Evolutionary conservation across 176 grass and related monocot genomes (phyloP), one percentile per base, ranked within the genome.

Genomic region (Eragrostis curvula): DNA sequence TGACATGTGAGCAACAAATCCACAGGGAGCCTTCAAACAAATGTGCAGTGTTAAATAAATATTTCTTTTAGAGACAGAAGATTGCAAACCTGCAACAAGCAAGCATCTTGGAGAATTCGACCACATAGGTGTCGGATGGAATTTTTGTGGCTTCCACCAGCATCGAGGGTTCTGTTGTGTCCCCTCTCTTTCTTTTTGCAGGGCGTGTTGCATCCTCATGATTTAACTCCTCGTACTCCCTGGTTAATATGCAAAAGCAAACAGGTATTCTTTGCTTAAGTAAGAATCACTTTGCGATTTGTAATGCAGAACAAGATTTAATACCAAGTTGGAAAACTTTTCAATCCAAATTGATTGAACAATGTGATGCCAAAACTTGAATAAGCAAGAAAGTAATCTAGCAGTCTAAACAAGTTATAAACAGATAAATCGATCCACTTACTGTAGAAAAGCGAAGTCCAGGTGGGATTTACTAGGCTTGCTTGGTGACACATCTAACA

Each of bases 21-120:
- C n/a, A n/a, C n/a, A n/a, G n/a, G 12, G 49, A 71, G 28, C 44
- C 5, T 47, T 5, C 48, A 15, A 36, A 11, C 12, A 32, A 30
- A 65, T 32, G 25, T 32, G 12, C 14, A 65, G 17, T 14, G 16
- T 25, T 32, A 2, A 18, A 0, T 30, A 51, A 17, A 17, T 17
- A 50, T 24, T 1, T 72, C 15, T 7, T 9, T 29, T 32, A 16
- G 16, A 51, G 14, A 20, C 7, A 30, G 46, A 72, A 51, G 45
- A n/a, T n/a, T 14, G 18, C 23, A 51, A 30, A 72, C 70, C 70
- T 72, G 70, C 70, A 73, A 30, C 70, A 73, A 32, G 47, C 2
- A 41, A 66, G 70, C 70, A 73, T 36, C 16, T 52, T 52, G 47
- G 46, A 73, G 47, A 47, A 51, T 15, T 73, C 17, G 13, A 73